Evolutionary conservation across 106 monocot genomes (phyloP).

Genomic region (Phalaenopsis equestris): DNA sequence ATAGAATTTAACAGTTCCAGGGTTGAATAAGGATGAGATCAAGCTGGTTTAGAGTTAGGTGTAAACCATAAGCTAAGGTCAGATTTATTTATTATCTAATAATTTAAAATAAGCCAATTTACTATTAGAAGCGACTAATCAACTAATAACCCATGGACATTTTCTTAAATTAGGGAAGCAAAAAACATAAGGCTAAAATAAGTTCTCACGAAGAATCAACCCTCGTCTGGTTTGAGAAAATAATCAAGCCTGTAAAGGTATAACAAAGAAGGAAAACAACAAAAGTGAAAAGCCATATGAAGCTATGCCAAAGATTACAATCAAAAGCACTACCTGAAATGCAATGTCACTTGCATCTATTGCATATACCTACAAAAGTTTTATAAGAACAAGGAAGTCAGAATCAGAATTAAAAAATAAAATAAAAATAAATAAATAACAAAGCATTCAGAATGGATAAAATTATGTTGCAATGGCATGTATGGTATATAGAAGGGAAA

Average conservation of each 20-base stretch:
- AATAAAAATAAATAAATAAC: neutral
- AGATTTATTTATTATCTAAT: neutral
- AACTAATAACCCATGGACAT: neutral
- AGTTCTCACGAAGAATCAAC: neutral
- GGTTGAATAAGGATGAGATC: too few relatives aligned
- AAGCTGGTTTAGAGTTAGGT: too few relatives aligned
- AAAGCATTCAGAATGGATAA: neutral
- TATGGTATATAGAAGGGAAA: neutral
- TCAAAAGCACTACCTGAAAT: slow-evolving; percentile 42
- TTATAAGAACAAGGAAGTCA: neutral
- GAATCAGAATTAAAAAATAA: too few relatives aligned
- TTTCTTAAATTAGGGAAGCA: neutral
- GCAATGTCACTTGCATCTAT: slow-evolving; percentile 95
- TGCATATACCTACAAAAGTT: slow-evolving; percentile 67
- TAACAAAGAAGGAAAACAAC: neutral
- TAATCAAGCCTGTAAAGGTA: neutral
- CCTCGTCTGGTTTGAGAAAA: neutral
- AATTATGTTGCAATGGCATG: neutral
- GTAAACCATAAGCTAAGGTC: neutral
- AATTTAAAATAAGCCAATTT: neutral
- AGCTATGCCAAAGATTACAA: neutral
- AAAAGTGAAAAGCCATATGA: neutral
- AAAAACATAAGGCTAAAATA: neutral
- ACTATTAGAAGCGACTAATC: neutral
- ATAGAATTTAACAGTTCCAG: too few relatives aligned